Conservation (phyloP, 2,329 filamentous ascomycete genomes). For the Aspergillus sp. region DNA sequence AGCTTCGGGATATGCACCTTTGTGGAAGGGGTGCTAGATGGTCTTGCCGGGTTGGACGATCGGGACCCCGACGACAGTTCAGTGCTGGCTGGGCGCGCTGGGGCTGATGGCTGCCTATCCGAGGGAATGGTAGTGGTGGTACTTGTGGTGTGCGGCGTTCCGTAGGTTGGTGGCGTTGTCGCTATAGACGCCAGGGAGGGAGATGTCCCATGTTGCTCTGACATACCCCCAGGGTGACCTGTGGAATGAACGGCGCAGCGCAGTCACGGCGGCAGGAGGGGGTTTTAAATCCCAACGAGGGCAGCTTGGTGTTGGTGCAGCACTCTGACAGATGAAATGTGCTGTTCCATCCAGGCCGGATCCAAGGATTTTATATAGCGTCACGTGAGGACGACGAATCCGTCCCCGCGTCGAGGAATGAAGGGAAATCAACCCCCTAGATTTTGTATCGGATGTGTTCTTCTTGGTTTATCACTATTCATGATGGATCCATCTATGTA, state of each 20-base stretch:
- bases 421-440: neutral
- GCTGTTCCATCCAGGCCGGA: conserved; percentile 10
- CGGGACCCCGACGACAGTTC: conserved; percentile 7
- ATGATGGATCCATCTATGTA: neutral
- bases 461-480: neutral
- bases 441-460: too few relatives aligned
- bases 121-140: conserved; percentile 5
- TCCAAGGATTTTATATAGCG: conserved; percentile 27
- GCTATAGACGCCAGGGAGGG: conserved; percentile 23
- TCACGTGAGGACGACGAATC: conserved; percentile 23
- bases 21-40: conserved; percentile 9
- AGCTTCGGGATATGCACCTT: conserved; percentile 23
- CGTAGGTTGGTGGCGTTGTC: conserved; percentile 16
- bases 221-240: conserved; percentile 15
- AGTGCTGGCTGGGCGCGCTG: neutral
- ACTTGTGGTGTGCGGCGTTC: conserved; percentile 9
- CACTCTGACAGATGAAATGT: neutral
- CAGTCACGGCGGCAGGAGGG: neutral
- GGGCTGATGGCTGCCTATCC: conserved; percentile 12
- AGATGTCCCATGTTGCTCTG: conserved; percentile 22
- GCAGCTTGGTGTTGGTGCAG: neutral
- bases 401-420: neutral
- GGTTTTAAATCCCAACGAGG: neutral
- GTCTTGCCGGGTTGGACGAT: conserved; percentile 8
- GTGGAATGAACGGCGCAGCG: neutral